These are phyloP conservation scores for Curvularia sp. DNA, from an alignment of 2,329 filamentous ascomycete species.

Conservation along the genomic window DNA sequence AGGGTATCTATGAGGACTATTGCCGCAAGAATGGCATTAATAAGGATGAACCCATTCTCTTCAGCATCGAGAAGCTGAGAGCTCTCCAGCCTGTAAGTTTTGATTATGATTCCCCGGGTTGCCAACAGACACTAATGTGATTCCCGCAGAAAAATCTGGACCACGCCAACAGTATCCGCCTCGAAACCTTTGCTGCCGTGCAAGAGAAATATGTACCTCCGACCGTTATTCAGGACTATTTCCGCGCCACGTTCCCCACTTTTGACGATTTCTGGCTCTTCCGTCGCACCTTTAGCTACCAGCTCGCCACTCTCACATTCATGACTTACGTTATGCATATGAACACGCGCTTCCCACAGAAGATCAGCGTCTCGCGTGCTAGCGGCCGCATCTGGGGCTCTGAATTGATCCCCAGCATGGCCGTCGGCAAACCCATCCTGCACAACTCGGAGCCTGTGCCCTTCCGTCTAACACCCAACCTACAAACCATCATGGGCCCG, in stretches of 20 bases:
- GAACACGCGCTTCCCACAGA: conserved; percentile 93
- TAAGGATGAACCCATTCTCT: conserved; percentile 94
- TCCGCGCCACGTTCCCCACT: conserved; percentile 84
- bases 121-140: conserved; percentile 9
- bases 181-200: conserved; percentile 94
- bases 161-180: conserved; percentile 73
- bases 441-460: conserved; percentile 95
- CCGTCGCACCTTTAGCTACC: conserved; percentile 95
- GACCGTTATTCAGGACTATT: conserved; percentile 84
- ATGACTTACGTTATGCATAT: conserved; percentile 99
- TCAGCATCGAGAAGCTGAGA: conserved; percentile 92
- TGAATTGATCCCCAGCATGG: conserved; percentile 91
- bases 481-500: conserved; percentile 95
- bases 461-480: conserved; percentile 94
- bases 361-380: conserved; percentile 89
- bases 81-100: conserved; percentile 60
- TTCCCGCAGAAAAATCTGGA: conserved; percentile 69
- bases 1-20: conserved; percentile 95
- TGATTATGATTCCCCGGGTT: not conserved
- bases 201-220: conserved; percentile 92
- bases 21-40: conserved; percentile 85
- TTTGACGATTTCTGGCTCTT: conserved; percentile 98
- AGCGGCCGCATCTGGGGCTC: conserved; percentile 92
- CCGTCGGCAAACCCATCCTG: conserved; percentile 83
- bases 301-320: conserved; percentile 92